Base-by-base conservation (phyloP, 306 rosid species). In the Castanea crenata region DNA sequence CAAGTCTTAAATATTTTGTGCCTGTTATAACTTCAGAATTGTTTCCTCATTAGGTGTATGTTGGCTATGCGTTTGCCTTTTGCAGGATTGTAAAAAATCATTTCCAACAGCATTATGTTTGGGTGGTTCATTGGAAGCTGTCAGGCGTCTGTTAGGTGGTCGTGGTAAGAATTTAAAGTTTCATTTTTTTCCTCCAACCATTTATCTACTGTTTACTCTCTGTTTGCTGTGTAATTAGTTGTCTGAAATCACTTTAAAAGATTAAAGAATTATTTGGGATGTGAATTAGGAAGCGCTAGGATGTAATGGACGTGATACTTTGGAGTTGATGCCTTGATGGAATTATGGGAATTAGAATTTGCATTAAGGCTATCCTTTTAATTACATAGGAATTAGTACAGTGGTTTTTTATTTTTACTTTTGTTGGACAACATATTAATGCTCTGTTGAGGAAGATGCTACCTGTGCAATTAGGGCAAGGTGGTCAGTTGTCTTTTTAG, bases 51-150 rank as follows among this genome's bases (percentile, higher is more conserved):
- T 55, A 74, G 70, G 55, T 32, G 57, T 67, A 73, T 56, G 72
- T 63, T 74, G 16, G n/a, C 23, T 41, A 4, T 56, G 51, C 35
- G 54, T 55, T 56, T 62, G 32, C 68, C 20, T 71, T 70, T 81
- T 62, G 46, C 58, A 94, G 95, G 99, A 94, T 78, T 92, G 97
- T 75, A 94, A 87, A 82, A 94, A 87, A 87, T 79, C 89, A 76
- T 94, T 94, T 81, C 97, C 97, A 1, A 79, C 91, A 13, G 97
- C 99, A 25, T 89, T 94, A 76, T 94, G 97, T 82, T 83, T 91
- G 74, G 99, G 99, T 31, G 99, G 97, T 74, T 87, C 97, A 2
- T 58, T 92, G 75, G 91, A 86, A 83, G 82, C 97, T 10, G 64
- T 94, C 83, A 87, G 87, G 70, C 86, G 90, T 70, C 80, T 85